Base-by-base conservation (phyloP, 148 eudicot genomes). In the Arbutus unedo region DNA sequence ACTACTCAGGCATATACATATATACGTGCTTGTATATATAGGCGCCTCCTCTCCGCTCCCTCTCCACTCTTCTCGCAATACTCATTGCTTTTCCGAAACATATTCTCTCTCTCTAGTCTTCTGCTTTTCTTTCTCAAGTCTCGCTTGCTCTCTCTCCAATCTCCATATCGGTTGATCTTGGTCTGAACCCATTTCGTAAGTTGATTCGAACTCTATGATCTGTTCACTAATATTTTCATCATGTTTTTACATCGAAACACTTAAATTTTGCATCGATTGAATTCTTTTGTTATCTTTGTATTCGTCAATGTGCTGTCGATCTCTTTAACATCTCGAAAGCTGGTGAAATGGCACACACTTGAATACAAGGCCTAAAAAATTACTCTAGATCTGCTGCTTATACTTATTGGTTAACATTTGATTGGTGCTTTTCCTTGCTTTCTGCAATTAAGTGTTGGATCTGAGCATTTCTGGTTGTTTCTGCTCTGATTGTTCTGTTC, bases 11-110 rank as follows among this genome's bases (percentile, higher is more conserved):
- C 16, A 23, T 54, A 6, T 77, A 77, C 10, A 49, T 77, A 77
- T 19, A 7, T 3, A 13, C 1, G 9, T 75, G 19, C 23, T 4
- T 13, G 3, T 10, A 51, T 38, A 4, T 55, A 41, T 77, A n/a
- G 64, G 67, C 50, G 23, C 66, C 53, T 59, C 51, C 19, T 60
- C 82, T 16, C 76, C 62, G n/a, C 4, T 41, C 48, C 51, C 19
- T 60, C 82, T 16, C 76, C 62, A 19, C 4, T 18, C 48, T 47
- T 80, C 62, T 80, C 76, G 82, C 82, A 8, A 13, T n/a, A 31
- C 18, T 51, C 66, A 77, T 53, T 67, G 31, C 18, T 64, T 18
- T 18, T 38, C 79, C 79, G 79, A 55, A 43, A 55, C 14, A 31
- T 54, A 25, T n/a, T 68, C 82, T 74, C 77, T 48, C 38, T 51